phyloP scores from a whole-genome alignment of 306 rosid species.

The Purshia tridentata region DNA sequence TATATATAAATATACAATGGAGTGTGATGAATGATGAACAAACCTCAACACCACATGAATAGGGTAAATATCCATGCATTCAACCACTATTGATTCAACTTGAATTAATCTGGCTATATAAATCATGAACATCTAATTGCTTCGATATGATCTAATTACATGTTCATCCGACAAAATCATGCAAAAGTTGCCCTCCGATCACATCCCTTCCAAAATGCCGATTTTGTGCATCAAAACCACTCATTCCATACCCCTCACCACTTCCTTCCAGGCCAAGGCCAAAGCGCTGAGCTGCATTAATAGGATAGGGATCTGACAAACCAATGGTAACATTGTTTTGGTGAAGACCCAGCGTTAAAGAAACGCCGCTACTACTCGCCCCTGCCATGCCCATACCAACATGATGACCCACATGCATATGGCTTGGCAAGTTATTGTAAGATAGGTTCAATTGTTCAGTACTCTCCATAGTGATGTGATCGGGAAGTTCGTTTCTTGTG shows the following conservation, averaged over 20 bases:
- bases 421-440: slow-evolving; percentile 39
- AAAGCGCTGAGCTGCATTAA: slow-evolving; percentile 60
- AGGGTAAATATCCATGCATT: too few species aligned
- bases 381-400: slow-evolving; percentile 48
- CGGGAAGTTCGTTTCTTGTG: slow-evolving; percentile 39
- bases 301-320: slow-evolving; percentile 66
- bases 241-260: slow-evolving; percentile 56
- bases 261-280: slow-evolving; percentile 54
- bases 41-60: too few species aligned
- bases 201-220: slow-evolving; percentile 75
- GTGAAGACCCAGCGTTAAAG: slow-evolving; percentile 84
- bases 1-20: too few species aligned
- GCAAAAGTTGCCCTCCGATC: slow-evolving; percentile 69
- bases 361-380: slow-evolving; percentile 51
- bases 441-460: slow-evolving; percentile 44
- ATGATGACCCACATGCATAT: slow-evolving; percentile 40
- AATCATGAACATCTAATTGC: too few species aligned
- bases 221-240: slow-evolving; percentile 63
- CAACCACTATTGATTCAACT: too few species aligned
- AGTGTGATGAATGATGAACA: too few species aligned
- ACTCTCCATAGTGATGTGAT: slow-evolving; percentile 20
- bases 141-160: not conserved
- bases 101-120: too few species aligned
- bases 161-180: slow-evolving; percentile 69
- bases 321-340: slow-evolving; percentile 63